phyloP scores from a whole-genome alignment of 148 eudicot species.

The Nepenthes gracilis region DNA sequence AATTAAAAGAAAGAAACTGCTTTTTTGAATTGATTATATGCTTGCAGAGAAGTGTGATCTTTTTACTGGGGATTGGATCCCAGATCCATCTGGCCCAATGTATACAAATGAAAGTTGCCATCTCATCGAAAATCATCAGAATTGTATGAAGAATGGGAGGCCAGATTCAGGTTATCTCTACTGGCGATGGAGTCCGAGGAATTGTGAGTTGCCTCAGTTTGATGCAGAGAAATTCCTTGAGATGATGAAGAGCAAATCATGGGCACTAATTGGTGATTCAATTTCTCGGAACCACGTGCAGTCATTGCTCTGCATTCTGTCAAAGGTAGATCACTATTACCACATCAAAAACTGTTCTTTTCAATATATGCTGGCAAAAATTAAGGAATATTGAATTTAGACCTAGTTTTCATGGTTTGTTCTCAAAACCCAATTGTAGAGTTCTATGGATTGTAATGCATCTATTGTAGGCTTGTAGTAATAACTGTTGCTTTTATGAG shows the following conservation, averaged over 20 bases:
- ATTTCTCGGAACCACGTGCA: constrained; percentile 59
- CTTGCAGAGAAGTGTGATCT: constrained; percentile 44
- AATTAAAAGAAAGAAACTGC: too few relatives aligned
- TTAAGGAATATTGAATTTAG: background rate
- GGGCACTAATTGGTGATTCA: constrained; percentile 63
- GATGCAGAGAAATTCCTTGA: constrained; percentile 48
- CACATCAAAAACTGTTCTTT: background rate
- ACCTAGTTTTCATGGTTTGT: too few relatives aligned
- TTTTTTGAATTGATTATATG: too few relatives aligned
- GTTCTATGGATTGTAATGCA: too few relatives aligned
- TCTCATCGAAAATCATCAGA: constrained; percentile 57
- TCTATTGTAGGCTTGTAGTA: too few relatives aligned
- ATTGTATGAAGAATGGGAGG: constrained; percentile 76
- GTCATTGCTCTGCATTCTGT: constrained; percentile 47
- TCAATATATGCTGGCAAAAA: background rate
- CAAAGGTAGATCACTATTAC: constrained; percentile 30
- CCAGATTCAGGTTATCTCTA: constrained; percentile 64
- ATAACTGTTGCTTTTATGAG: too few relatives aligned
- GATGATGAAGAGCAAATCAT: constrained; percentile 63
- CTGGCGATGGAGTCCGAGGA: constrained; percentile 73
- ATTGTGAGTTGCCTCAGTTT: constrained; percentile 56
- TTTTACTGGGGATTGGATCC: constrained; percentile 71
- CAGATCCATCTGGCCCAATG: constrained; percentile 39
- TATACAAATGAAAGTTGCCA: constrained; percentile 69
- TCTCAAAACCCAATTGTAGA: too few relatives aligned